Conservation (phyloP, 768 basidiomycete species). For the Termitomyces sp. region DNA sequence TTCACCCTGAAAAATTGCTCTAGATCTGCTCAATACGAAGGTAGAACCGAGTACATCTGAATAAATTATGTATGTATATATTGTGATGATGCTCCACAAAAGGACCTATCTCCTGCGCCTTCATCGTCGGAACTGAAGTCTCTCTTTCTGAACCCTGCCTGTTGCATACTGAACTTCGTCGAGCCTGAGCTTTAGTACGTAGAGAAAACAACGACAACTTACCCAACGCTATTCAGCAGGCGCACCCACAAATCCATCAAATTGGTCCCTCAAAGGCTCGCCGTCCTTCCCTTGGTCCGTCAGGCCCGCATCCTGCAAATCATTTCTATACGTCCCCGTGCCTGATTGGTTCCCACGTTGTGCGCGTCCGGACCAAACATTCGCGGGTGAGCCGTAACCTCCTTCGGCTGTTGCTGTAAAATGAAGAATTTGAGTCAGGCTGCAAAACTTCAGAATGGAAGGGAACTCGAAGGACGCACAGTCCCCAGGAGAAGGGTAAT, state of each 20-base stretch:
- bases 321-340: slow-evolving; percentile 4
- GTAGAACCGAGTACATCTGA: neutral
- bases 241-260: slow-evolving; percentile 8
- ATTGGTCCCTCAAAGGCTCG: slow-evolving; percentile 14
- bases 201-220: neutral
- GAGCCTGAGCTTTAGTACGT: neutral
- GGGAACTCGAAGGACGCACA: neutral
- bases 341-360: slow-evolving; percentile 19
- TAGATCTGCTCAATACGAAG: neutral
- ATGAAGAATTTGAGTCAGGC: neutral
- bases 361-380: slow-evolving; percentile 22
- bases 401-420: slow-evolving; percentile 21
- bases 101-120: neutral
- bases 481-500: slow-evolving; percentile 13
- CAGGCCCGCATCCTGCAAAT: slow-evolving; percentile 8
- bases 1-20: neutral
- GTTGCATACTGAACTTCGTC: neutral
- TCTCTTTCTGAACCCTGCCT: neutral
- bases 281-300: slow-evolving; percentile 18
- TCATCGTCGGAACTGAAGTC: too few relatives aligned
- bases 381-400: slow-evolving; percentile 19
- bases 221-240: neutral
- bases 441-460: neutral
- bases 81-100: too few relatives aligned
- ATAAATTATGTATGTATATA: neutral